Percentiles rank a stretch among this genome's conserved stretches.
phyloP scores from a whole-genome alignment of 495 filamentous ascomycete genomes.

The Aspergillus hancockii region DNA sequence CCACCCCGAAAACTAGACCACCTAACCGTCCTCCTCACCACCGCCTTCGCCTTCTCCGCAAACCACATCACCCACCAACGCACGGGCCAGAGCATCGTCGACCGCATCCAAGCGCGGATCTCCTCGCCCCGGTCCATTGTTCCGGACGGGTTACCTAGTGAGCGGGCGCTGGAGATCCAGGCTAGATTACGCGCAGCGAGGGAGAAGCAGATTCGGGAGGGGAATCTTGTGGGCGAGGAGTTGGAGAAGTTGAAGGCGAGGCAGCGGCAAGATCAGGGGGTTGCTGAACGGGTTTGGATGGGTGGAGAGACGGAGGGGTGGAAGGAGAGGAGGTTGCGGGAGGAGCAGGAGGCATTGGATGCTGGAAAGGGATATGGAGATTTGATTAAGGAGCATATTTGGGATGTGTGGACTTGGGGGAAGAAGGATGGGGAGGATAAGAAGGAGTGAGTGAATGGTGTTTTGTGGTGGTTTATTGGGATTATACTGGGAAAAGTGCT shows the following conservation, averaged over 20 bases:
- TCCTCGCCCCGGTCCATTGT: conserved; percentile 11
- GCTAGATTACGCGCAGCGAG: conserved; percentile 37
- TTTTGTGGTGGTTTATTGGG: not conserved
- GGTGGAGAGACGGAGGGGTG: conserved; percentile 64
- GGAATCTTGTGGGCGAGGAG: conserved; percentile 33
- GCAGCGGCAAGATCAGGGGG: conserved; percentile 37
- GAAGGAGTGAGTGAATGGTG: conserved; percentile 18
- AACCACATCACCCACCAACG: conserved; percentile 59
- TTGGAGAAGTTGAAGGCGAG: conserved; percentile 44
- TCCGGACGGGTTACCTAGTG: conserved; percentile 47
- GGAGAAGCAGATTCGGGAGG: conserved; percentile 34
- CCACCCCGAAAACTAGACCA: conserved; percentile 78
- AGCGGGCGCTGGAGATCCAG: conserved; percentile 56
- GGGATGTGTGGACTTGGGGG: conserved; percentile 74
- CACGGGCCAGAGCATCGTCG: conserved; percentile 56
- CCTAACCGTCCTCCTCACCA: conserved; percentile 58
- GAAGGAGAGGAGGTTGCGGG: conserved; percentile 68
- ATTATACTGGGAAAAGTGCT: not conserved
- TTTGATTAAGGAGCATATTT: conserved; percentile 81
- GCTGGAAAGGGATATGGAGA: conserved; percentile 79
- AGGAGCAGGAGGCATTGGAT: conserved; percentile 71
- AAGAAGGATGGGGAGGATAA: conserved; percentile 29
- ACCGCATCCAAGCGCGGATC: conserved; percentile 43
- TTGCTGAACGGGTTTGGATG: conserved; percentile 63
- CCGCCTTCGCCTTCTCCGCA: conserved; percentile 60